These are phyloP conservation scores for Colletotrichum sp. DNA, from an alignment of 2,329 filamentous ascomycete species.

Conservation along the genomic window DNA sequence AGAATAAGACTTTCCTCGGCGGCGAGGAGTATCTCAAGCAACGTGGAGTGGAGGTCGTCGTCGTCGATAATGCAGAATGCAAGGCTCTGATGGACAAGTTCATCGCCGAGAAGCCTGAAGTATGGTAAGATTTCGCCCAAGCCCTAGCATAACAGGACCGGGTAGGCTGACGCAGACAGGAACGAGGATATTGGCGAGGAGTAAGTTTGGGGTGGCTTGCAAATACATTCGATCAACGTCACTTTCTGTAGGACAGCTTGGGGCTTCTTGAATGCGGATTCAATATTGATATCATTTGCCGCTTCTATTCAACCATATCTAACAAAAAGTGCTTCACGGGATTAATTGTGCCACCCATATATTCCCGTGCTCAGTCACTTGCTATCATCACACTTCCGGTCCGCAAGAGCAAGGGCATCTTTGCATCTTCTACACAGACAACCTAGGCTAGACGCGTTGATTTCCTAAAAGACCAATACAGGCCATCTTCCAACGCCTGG, in stretches of 20 bases:
- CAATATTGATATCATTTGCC: neutral
- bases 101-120: conserved; percentile 72
- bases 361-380: neutral
- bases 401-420: neutral
- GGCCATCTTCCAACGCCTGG: neutral
- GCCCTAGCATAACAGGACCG: neutral
- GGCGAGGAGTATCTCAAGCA: conserved; percentile 73
- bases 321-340: neutral
- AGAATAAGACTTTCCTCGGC: conserved; percentile 77
- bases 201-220: neutral
- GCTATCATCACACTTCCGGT: neutral
- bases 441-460: neutral
- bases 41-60: conserved; percentile 75
- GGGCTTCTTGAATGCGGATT: neutral
- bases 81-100: conserved; percentile 74
- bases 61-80: conserved; percentile 69
- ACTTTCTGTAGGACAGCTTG: neutral
- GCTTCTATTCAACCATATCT: conserved; percentile 19
- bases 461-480: neutral
- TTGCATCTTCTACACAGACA: neutral
- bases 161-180: neutral
- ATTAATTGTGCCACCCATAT: neutral
- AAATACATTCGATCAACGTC: neutral
- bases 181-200: conserved; percentile 20
- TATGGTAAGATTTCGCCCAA: conserved; percentile 61